These are phyloP conservation scores for Neurospora sp. DNA, from an alignment of 495 filamentous ascomycete species.

Conservation along the genomic window DNA sequence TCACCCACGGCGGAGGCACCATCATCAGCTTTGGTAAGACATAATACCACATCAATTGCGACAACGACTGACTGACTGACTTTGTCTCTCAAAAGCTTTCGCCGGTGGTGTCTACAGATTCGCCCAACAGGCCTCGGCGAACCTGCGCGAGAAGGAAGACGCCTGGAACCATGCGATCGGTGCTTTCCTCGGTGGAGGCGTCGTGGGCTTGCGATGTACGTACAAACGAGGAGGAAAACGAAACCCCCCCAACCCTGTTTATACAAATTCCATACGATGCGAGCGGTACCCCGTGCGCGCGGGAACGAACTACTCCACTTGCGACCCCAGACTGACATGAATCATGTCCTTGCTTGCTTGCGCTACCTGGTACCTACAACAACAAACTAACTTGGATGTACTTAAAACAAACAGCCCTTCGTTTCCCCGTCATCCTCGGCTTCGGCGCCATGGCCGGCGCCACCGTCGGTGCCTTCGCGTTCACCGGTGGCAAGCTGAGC, in stretches of 20 bases:
- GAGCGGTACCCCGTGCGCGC: not conserved
- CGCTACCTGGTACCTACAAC: not conserved
- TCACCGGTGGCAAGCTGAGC: conserved; percentile 61
- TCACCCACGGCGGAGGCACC: conserved; percentile 46
- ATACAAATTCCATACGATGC: not conserved
- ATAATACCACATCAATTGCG: not conserved
- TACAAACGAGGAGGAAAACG: not conserved
- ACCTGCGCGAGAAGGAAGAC: conserved; percentile 38
- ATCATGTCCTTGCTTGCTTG: not conserved
- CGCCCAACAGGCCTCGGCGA: conserved; percentile 34
- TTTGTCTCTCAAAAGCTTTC: conserved; percentile 38
- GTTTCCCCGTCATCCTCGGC: conserved; percentile 71
- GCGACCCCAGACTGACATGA: not conserved
- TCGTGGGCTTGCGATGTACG: conserved; percentile 29
- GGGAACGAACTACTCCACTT: not conserved
- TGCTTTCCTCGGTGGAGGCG: conserved; percentile 29
- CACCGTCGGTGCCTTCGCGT: conserved; percentile 60
- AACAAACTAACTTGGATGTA: conserved; percentile 17
- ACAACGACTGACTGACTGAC: conserved; percentile 18
- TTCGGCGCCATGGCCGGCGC: conserved; percentile 58
- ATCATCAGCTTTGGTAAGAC: conserved; percentile 31
- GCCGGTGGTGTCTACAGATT: conserved; percentile 75
- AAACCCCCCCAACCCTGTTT: not conserved
- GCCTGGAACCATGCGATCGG: conserved; percentile 27
- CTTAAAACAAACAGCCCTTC: conserved; percentile 38